Evolutionary conservation across 108 stramenopile genomes (phyloP).

Genomic region (Cyclotella baltica): DNA sequence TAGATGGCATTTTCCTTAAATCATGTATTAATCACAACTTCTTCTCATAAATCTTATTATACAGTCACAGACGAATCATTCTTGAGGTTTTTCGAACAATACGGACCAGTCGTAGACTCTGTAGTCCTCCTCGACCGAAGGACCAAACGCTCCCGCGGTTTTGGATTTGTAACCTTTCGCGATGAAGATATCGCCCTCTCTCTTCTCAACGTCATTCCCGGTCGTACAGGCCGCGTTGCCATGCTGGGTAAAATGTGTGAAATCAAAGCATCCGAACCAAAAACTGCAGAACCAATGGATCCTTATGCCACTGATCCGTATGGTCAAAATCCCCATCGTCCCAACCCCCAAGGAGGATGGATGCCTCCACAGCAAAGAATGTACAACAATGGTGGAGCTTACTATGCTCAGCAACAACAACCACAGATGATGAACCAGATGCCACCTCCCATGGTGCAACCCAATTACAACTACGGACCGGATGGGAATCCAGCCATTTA

Average conservation of each 20-base stretch:
- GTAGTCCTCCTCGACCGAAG: slow-evolving; percentile 85
- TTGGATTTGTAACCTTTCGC: slow-evolving; percentile 93
- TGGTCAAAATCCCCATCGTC: neutral
- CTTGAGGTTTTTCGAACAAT: slow-evolving; percentile 74
- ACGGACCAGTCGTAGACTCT: slow-evolving; percentile 72
- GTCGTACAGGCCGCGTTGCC: slow-evolving; percentile 53
- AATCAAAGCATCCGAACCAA: slow-evolving; percentile 73
- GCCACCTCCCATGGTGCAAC: slow-evolving; percentile 6
- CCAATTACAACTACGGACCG: slow-evolving; percentile 21
- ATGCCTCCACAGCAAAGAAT: neutral
- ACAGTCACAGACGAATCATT: slow-evolving; percentile 71
- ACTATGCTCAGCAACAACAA: slow-evolving; percentile 21
- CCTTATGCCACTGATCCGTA: neutral
- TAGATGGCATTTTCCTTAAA: too few species aligned
- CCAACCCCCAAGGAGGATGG: neutral
- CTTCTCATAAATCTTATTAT: neutral
- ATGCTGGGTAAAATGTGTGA: slow-evolving; percentile 78
- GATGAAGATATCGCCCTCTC: slow-evolving; percentile 52
- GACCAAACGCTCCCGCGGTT: slow-evolving; percentile 83
- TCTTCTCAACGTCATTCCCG: slow-evolving; percentile 45
- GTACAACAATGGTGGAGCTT: slow-evolving; percentile 7
- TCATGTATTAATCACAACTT: neutral
- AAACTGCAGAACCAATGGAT: slow-evolving; percentile 38
- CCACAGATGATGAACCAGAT: slow-evolving; percentile 8
- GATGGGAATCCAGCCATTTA: slow-evolving; percentile 26